Conservation (phyloP, 768 basidiomycete genomes). For the Boletus tylopilopsis region DNA sequence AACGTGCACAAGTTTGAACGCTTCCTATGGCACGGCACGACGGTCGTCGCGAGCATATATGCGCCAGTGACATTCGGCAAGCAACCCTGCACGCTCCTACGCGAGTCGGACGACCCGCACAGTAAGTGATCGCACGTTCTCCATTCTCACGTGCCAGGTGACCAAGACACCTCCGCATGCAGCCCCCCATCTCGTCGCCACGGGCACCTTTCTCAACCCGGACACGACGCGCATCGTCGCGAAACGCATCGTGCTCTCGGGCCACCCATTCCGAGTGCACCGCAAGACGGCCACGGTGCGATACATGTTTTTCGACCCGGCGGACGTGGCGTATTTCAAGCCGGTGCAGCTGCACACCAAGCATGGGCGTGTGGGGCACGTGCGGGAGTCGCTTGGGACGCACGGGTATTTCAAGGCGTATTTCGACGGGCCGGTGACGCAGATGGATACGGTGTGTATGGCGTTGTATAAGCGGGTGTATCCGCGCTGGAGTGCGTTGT, state of each 20-base stretch:
- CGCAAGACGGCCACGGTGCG: slow-evolving; percentile 96
- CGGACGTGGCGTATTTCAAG: slow-evolving; percentile 90
- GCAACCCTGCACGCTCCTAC: slow-evolving; percentile 66
- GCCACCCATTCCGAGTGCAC: slow-evolving; percentile 96
- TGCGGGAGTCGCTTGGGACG: slow-evolving; percentile 88
- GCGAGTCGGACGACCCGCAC: slow-evolving; percentile 63
- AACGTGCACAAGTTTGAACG: slow-evolving; percentile 97
- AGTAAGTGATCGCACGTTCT: slow-evolving; percentile 30
- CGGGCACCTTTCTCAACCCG: slow-evolving; percentile 81
- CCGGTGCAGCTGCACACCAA: slow-evolving; percentile 93
- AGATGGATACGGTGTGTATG: slow-evolving; percentile 98
- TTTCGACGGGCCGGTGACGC: slow-evolving; percentile 88
- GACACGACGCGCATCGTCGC: slow-evolving; percentile 90
- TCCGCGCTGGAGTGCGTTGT: slow-evolving; percentile 76
- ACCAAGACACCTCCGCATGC: background rate
- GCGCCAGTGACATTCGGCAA: slow-evolving; percentile 88
- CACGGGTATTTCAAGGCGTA: slow-evolving; percentile 98
- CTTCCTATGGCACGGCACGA: slow-evolving; percentile 78
- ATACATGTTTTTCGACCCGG: slow-evolving; percentile 98
- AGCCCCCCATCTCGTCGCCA: slow-evolving; percentile 86
- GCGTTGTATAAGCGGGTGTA: slow-evolving; percentile 92
- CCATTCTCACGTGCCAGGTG: too few species aligned
- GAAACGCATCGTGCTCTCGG: slow-evolving; percentile 93
- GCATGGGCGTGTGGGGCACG: slow-evolving; percentile 84
- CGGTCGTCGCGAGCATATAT: slow-evolving; percentile 82